Percentiles rank a stretch among this genome's conserved stretches.
Evolutionary conservation across 306 rosid species (phyloP).

Genomic region (Abrus pulchellus): DNA sequence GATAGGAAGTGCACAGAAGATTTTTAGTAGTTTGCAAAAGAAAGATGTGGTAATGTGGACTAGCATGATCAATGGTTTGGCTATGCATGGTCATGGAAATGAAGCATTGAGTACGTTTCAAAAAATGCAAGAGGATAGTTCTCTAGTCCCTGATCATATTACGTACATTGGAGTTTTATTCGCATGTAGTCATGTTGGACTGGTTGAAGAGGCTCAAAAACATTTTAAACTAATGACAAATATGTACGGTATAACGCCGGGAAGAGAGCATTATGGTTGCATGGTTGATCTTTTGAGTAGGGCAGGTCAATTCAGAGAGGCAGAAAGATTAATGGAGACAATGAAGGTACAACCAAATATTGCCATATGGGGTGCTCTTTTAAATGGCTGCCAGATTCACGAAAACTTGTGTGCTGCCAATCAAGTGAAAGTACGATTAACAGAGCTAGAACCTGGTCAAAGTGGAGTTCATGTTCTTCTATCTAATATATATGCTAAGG

Average conservation of each 20-base stretch:
- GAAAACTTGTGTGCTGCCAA: conserved; percentile 70
- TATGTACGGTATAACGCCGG: conserved; percentile 63
- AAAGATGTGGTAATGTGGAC: conserved; percentile 84
- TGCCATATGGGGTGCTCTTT: conserved; percentile 75
- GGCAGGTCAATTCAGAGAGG: conserved; percentile 75
- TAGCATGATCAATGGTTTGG: conserved; percentile 74
- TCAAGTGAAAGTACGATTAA: conserved; percentile 53
- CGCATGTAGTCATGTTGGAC: conserved; percentile 78
- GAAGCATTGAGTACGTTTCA: conserved; percentile 70
- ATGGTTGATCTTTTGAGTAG: conserved; percentile 84
- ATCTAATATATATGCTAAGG: conserved; percentile 80
- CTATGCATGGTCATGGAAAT: conserved; percentile 70
- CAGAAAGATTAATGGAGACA: conserved; percentile 57
- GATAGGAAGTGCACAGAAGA: conserved; percentile 55
- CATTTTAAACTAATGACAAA: conserved; percentile 66
- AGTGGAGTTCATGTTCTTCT: conserved; percentile 78
- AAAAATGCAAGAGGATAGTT: conserved; percentile 71
- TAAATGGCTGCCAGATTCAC: conserved; percentile 84
- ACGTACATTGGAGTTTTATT: conserved; percentile 73
- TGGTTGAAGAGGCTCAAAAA: conserved; percentile 69
- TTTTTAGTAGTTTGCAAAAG: conserved; percentile 60
- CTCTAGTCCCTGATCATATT: conserved; percentile 66
- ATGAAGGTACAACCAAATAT: conserved; percentile 65
- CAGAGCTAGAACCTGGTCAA: conserved; percentile 58
- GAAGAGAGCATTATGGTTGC: conserved; percentile 83